These are phyloP conservation scores for Arthrobotrys megalospora DNA, from an alignment of 2,329 filamentous ascomycete genomes.

Conservation along the genomic window DNA sequence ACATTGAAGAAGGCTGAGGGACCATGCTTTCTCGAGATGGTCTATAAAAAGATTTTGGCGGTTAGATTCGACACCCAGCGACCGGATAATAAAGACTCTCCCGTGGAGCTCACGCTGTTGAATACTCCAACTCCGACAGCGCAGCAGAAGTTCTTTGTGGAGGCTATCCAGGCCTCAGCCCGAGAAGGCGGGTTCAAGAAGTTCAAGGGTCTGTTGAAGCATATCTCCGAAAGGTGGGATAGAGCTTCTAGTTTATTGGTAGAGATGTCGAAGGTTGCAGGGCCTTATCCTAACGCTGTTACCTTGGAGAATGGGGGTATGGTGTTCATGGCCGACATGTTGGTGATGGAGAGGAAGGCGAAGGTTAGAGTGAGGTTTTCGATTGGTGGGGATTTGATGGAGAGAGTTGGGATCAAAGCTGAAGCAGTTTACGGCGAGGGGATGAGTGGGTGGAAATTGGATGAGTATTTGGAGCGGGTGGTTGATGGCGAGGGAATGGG, in stretches of 20 bases:
- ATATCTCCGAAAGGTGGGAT: conserved; percentile 77
- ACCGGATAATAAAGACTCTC: conserved; percentile 26
- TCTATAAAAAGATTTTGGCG: conserved; percentile 71
- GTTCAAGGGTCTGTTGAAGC: conserved; percentile 73
- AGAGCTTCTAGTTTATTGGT: conserved; percentile 74
- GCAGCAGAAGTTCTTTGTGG: conserved; percentile 49
- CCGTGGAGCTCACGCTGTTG: conserved; percentile 32
- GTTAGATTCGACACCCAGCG: conserved; percentile 46
- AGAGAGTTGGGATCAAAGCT: conserved; percentile 74
- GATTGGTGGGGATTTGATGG: conserved; percentile 69
- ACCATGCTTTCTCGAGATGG: conserved; percentile 77
- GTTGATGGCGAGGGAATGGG: conserved; percentile 47
- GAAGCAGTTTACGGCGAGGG: conserved; percentile 82
- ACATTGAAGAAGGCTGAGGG: conserved; percentile 67
- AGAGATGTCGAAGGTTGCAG: conserved; percentile 75
- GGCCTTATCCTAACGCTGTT: conserved; percentile 76
- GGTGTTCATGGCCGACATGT: conserved; percentile 75
- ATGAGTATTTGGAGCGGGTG: conserved; percentile 76
- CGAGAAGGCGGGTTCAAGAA: conserved; percentile 74
- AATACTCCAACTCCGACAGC: conserved; percentile 26
- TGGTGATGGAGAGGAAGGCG: conserved; percentile 78
- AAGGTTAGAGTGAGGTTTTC: conserved; percentile 75
- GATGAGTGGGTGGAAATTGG: conserved; percentile 82
- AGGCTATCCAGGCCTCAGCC: conserved; percentile 72
- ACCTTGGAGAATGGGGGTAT: conserved; percentile 77